These are phyloP conservation scores for Chernovozyma sophiae-reginae DNA, from an alignment of 1,139 yeast genomes.

Conservation along the genomic window DNA sequence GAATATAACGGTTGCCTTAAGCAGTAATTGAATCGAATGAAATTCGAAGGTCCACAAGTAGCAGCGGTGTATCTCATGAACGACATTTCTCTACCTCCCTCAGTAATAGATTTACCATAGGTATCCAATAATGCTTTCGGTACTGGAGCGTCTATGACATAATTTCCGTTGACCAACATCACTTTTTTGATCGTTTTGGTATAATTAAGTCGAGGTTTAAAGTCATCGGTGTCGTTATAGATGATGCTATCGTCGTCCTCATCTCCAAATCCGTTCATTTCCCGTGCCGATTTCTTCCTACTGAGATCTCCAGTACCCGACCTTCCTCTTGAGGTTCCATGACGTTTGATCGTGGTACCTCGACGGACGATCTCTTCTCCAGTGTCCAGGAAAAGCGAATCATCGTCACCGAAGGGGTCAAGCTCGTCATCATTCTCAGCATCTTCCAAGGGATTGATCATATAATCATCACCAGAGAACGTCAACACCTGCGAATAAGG, in stretches of 20 bases:
- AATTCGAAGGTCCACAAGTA: slow-evolving; percentile 73
- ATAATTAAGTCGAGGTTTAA: slow-evolving; percentile 40
- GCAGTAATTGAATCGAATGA: slow-evolving; percentile 52
- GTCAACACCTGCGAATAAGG: slow-evolving; percentile 22
- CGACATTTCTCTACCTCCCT: slow-evolving; percentile 59
- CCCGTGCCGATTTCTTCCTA: slow-evolving; percentile 2
- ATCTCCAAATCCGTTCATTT: slow-evolving; percentile 1
- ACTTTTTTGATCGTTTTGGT: slow-evolving; percentile 50
- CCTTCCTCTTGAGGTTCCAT: not conserved
- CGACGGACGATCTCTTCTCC: slow-evolving; percentile 37
- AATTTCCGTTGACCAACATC: slow-evolving; percentile 62
- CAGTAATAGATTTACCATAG: slow-evolving; percentile 45
- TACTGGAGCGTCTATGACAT: slow-evolving; percentile 77
- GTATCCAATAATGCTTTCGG: slow-evolving; percentile 56
- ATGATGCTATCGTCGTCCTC: slow-evolving; percentile 13
- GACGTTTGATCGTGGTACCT: slow-evolving; percentile 29
- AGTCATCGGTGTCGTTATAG: slow-evolving; percentile 36
- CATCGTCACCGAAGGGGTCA: slow-evolving; percentile 47
- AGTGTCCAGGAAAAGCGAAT: slow-evolving; percentile 40
- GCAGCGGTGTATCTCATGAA: slow-evolving; percentile 80
- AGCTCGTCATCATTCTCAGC: slow-evolving; percentile 35
- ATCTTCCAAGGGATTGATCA: slow-evolving; percentile 40
- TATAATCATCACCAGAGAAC: slow-evolving; percentile 39
- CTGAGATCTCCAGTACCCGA: not conserved
- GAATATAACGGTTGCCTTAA: slow-evolving; percentile 64